Conservation (phyloP, 805 yeast genomes). For the Ogataea ganodermae region DNA sequence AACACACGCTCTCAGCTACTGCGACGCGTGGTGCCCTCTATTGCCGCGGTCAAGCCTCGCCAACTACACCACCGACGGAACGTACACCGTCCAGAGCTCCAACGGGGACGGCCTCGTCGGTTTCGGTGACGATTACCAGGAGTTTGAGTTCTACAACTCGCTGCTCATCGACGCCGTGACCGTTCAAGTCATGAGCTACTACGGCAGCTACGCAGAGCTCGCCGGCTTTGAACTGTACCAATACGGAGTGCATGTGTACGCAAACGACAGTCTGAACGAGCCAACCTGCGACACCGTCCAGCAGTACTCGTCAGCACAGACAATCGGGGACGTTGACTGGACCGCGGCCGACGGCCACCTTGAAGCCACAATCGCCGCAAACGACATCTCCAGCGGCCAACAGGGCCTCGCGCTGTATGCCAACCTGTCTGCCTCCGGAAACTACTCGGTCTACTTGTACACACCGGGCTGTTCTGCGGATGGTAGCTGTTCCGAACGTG, state of each 20-base stretch:
- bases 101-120: constrained; percentile 29
- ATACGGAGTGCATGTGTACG: constrained; percentile 61
- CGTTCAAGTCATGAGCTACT: constrained; percentile 63
- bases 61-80: constrained; percentile 3
- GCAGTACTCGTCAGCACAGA: constrained; percentile 12
- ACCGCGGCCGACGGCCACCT: constrained; percentile 23
- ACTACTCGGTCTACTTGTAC: constrained; percentile 67
- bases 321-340: constrained; percentile 30
- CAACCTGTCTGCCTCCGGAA: constrained; percentile 70
- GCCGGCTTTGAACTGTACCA: constrained; percentile 74
- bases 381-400: constrained; percentile 31
- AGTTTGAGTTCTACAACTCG: constrained; percentile 75
- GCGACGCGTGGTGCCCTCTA: constrained; percentile 92
- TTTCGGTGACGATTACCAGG: constrained; percentile 62
- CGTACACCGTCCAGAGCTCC: constrained; percentile 18
- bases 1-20: constrained; percentile 54
- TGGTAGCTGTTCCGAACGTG: constrained; percentile 67
- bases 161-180: constrained; percentile 62
- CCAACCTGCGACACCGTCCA: constrained; percentile 50
- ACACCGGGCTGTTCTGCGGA: constrained; percentile 88
- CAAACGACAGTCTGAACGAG: constrained; percentile 71
- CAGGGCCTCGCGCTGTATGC: constrained; percentile 60
- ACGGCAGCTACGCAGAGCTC: constrained; percentile 69
- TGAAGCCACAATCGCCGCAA: constrained; percentile 29
- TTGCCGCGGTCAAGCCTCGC: constrained; percentile 41